Evolutionary conservation across 805 yeast genomes (phyloP), one percentile per base, ranked within the genome.

Genomic region (Candida michaelii): DNA sequence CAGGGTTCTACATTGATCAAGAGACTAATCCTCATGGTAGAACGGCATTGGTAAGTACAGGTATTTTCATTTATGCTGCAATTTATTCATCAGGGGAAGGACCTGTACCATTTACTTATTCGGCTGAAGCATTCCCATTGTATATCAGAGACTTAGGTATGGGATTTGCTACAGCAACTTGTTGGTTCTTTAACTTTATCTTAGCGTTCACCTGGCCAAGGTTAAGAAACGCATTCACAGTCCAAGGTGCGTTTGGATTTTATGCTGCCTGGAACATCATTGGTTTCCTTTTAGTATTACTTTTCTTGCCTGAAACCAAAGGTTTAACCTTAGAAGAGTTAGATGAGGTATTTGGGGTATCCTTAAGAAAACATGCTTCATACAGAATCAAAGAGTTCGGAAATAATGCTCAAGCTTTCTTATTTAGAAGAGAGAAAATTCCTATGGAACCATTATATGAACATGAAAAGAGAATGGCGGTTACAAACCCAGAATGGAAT

Each of bases 181-280:
- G 84, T 59, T 82, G 87, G 87, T 82, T 82, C 62, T 82, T 82
- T 71, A 82, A 82, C 59, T 82, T 82, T 51, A 65, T 82, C 40
- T 66, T 82, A 47, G 80, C 93, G 16, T 73, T 87, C 48, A 81
- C 95, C 5, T 83, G 93, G 93, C 93, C 95, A 24, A 69, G 86
- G 15, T 63, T 88, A 59, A 62, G 77, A 45, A 73, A 64, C 35
- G 81, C 83, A 0, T 82, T 88, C 66, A 80, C 77, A 43, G 77
- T 89, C 2, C 87, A 83, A 49, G 96, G 96, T 60, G 95, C 95
- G 2, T 88, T 85, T 59, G 89, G 93, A 9, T 88, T 82, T 76
- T 88, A 86, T 58, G 95, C 93, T 1, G 95, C 83, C 11, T 84
- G 91, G 90, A 87, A 87, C 60, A 52, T 80, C 42, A 65, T 80